phyloP scores from a whole-genome alignment of 805 yeast genomes.

The Nematodospora valgi region DNA sequence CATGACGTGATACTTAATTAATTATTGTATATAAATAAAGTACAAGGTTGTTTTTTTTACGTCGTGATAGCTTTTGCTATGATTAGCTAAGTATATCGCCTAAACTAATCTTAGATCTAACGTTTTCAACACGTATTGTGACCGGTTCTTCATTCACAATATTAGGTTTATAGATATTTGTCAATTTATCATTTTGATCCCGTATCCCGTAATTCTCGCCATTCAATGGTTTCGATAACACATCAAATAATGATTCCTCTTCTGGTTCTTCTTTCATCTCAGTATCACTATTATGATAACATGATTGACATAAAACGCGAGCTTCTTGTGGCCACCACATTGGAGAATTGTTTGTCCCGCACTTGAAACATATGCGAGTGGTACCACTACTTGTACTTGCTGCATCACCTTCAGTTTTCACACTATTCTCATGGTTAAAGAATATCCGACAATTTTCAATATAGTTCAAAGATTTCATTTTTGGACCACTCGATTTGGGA shows the following conservation, averaged over 20 bases:
- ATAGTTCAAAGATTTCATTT: constrained; percentile 28
- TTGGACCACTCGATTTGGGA: constrained; percentile 27
- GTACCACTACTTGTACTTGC: neutral
- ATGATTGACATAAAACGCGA: constrained; percentile 26
- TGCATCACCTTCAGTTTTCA: neutral
- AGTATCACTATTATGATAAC: constrained; percentile 20
- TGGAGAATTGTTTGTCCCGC: constrained; percentile 29
- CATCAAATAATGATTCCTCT: constrained; percentile 16
- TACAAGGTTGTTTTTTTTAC: no score
- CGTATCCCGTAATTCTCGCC: constrained; percentile 32
- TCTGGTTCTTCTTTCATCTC: constrained; percentile 12
- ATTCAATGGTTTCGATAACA: constrained; percentile 25
- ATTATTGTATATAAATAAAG: no score
- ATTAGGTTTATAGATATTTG: constrained; percentile 4
- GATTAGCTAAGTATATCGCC: constrained; percentile 18
- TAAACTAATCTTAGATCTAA: constrained; percentile 17
- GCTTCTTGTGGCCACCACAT: constrained; percentile 29
- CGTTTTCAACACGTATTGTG: neutral
- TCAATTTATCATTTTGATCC: constrained; percentile 20
- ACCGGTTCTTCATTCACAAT: neutral
- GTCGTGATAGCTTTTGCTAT: no score
- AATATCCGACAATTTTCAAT: constrained; percentile 13
- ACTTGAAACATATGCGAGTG: constrained; percentile 15
- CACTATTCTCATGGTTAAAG: no score
- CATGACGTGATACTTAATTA: no score